Evolutionary conservation across 1,284 basidiomycete species (phyloP), one percentile per base, ranked within the genome.

Genomic region (Malassezia sp.): DNA sequence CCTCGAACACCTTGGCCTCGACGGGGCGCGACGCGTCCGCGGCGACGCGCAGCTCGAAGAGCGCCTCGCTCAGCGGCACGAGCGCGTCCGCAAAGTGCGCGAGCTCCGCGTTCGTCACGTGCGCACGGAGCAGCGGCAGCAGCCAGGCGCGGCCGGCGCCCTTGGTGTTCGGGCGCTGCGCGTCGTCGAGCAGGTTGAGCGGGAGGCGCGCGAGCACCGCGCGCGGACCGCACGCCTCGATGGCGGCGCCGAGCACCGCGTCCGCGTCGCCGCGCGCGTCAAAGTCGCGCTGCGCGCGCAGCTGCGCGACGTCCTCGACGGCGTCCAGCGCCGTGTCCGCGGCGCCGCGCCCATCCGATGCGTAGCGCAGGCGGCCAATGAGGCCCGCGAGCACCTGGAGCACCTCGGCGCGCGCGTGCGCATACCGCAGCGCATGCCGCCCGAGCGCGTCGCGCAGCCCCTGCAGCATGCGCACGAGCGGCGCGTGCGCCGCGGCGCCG

Each of bases 1-100:
- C 87, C 59, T 80, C 84, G 83, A 86, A 95, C 36, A 95, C 81
- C 72, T 96, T 96, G 15, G 83, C 84, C 71, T 96, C 89, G 5
- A 85, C 67, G 32, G 59, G 58, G 9, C 57, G 62, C 11, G 78
- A 80, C 37, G 80, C 81, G 4, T 75, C 73, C 38, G 86, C 74
- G 60, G 86, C 42, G 47, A 67, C 53, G 38, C 63, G 63, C 38
- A 61, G 64, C 48, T 67, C 80, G 66, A 96, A 97, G 77, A 97
- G 82, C 30, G 81, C 78, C 71, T 95, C 90, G 30, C 87, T 93
- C 28, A 97, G 74, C 12, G 93, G 89, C 7, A 97, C 84, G 58
- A 97, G 91, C 71, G 85, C 85, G 3, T 78, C 77, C 14, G 87
- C 77, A 65, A 97, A 99, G 73, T 91, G 90, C 0, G 73, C 73